Evolutionary conservation across 2,329 filamentous ascomycete species (phyloP), one percentile per base, ranked within the genome.

Genomic region (Dothistroma pini): DNA sequence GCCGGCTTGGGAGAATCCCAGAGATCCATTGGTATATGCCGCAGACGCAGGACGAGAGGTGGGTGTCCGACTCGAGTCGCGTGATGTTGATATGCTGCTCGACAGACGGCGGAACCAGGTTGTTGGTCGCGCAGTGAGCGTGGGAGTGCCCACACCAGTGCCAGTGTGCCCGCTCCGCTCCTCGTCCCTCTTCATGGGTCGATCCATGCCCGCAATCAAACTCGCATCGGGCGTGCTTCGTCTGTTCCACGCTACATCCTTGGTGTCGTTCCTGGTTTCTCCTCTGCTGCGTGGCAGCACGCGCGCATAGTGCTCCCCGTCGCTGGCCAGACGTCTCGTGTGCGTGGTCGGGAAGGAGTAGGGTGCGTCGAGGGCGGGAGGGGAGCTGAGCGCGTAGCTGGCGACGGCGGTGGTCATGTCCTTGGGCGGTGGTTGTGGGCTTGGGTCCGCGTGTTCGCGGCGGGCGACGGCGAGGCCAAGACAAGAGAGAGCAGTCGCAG

Each of bases 71-170:
- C 70, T 73, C 49, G 71, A 72, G 59, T 74, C 71, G 57, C 70
- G 70, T 56, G 72, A 74, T 35, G 63, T 61, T 25, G 71, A 69
- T 54, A 72, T 67, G 53, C 59, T 69, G 62, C 63, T 79, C 25
- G 89, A 90, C 44, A 92, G 77, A 54, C 88, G 85, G 68, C 85
- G 84, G 65, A 91, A 85, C 89, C 89, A 93, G 31, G 66, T 60
- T 59, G 63, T 65, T 63, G 41, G 63, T 60, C 49, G 64, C 63
- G 31, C 31, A 54, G 57, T 59, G 54, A 16, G 51, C 29, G 34
- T 50, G 53, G 19, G 16, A 31, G 38, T 22, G 32, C 48, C 21
- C 19, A 19, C 19, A 10, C 22, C 49, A 38, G 41, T 53, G 25
- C 22, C 32, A 53, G n/a, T 44, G 14, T 54, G 51, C 44, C 47